Evolutionary conservation across 2,329 filamentous ascomycete genomes (phyloP).

Genomic region (Chrysosphaeria jannelii): DNA sequence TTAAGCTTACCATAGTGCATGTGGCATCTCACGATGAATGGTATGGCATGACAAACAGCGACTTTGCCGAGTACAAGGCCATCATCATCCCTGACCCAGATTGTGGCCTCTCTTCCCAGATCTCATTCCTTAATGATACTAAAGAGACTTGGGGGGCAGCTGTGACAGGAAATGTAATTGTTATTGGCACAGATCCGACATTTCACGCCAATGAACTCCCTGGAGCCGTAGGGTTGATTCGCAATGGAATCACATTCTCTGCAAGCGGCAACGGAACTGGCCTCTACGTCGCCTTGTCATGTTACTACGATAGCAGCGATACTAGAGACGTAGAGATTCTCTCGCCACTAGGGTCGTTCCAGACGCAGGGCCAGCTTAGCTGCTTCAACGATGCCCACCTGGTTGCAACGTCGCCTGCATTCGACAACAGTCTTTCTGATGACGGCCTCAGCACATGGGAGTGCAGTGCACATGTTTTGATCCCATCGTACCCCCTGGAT

Average conservation of each 20-base stretch:
- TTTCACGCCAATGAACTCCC: conserved; percentile 7
- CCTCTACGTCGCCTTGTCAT: conserved; percentile 12
- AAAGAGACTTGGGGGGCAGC: conserved; percentile 12
- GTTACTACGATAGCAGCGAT: conserved; percentile 10
- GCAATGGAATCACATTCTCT: conserved; percentile 9
- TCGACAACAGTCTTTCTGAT: conserved; percentile 10
- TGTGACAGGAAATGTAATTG: conserved; percentile 12
- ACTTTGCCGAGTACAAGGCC: conserved; percentile 15
- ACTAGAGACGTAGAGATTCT: conserved; percentile 6
- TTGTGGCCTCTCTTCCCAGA: conserved; percentile 7
- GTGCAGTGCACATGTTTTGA: conserved; percentile 13
- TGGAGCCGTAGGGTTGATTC: conserved; percentile 10
- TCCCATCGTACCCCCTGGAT: conserved; percentile 10
- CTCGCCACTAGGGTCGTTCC: conserved; percentile 11
- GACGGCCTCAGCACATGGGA: conserved; percentile 12
- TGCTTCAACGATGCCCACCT: conserved; percentile 13
- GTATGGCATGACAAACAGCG: conserved; percentile 8
- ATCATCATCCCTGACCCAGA: conserved; percentile 13
- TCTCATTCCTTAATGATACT: conserved; percentile 11
- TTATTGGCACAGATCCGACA: conserved; percentile 12
- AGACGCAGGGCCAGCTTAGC: conserved; percentile 10
- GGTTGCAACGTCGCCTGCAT: conserved; percentile 8
- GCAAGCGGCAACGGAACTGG: conserved; percentile 4
- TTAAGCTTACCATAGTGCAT: conserved; percentile 1
- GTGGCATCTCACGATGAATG: conserved; percentile 3